A percentile compares a stretch with the other conserved stretches of the same genome.
These are phyloP conservation scores for Stachybotrys elegans DNA, from an alignment of 2,329 filamentous ascomycete genomes.

Conservation along the genomic window DNA sequence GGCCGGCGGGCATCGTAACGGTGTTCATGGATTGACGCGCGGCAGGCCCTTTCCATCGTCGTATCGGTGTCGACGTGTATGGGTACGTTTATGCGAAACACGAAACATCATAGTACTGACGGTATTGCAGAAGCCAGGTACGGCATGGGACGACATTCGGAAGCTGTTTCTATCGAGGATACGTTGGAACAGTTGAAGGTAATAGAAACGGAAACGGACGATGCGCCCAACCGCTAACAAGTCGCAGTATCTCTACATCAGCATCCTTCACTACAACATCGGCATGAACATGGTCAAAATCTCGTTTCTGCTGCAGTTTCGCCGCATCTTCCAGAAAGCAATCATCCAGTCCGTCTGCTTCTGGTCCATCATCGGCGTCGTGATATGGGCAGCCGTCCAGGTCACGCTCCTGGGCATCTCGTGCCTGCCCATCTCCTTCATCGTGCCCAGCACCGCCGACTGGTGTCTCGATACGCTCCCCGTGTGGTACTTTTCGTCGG, in stretches of 20 bases:
- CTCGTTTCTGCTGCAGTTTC: slow-evolving; percentile 26
- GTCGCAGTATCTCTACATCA: slow-evolving; percentile 17
- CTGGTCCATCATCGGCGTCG: slow-evolving; percentile 19
- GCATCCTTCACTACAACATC: slow-evolving; percentile 23
- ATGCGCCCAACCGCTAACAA: neutral
- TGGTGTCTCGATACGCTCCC: slow-evolving; percentile 22
- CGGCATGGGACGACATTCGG: slow-evolving; percentile 19
- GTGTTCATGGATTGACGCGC: neutral
- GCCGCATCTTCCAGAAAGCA: slow-evolving; percentile 21
- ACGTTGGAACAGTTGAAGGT: slow-evolving; percentile 16
- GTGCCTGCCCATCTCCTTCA: slow-evolving; percentile 19
- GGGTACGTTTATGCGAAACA: neutral
- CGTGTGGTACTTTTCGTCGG: slow-evolving; percentile 25
- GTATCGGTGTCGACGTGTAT: neutral
- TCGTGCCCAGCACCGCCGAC: slow-evolving; percentile 16
- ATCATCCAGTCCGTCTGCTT: slow-evolving; percentile 18
- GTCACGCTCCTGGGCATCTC: slow-evolving; percentile 18
- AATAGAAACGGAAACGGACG: neutral
- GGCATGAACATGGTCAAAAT: slow-evolving; percentile 26
- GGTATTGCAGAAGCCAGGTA: slow-evolving; percentile 15
- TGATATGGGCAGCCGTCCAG: slow-evolving; percentile 20
- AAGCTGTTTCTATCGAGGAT: slow-evolving; percentile 12
- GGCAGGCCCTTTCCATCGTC: neutral
- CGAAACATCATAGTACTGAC: neutral
- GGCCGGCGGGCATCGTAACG: too few relatives aligned